These are phyloP conservation scores for Cyberlindnera maclurae DNA, from an alignment of 805 yeast species.

Conservation along the genomic window DNA sequence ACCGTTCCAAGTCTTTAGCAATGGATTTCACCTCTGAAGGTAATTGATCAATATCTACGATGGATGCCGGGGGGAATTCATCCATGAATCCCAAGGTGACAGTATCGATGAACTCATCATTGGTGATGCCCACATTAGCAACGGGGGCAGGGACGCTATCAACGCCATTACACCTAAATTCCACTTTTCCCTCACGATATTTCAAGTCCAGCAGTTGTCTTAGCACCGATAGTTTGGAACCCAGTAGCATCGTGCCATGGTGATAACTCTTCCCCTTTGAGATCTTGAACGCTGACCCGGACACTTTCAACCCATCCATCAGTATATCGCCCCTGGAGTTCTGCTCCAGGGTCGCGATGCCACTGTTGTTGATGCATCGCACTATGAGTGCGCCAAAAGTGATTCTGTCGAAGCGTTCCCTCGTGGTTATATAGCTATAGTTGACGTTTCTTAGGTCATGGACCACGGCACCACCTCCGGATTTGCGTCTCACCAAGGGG, in stretches of 20 bases:
- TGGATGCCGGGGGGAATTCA: slow-evolving; percentile 17
- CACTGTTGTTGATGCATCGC: slow-evolving; percentile 19
- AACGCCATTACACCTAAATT: slow-evolving; percentile 41
- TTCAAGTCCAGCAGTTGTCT: slow-evolving; percentile 46
- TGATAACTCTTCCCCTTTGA: slow-evolving; percentile 80
- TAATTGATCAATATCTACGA: slow-evolving; percentile 20
- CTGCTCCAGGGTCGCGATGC: slow-evolving; percentile 31
- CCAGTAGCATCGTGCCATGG: slow-evolving; percentile 90
- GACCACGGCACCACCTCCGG: slow-evolving; percentile 97
- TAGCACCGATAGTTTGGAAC: slow-evolving; percentile 54
- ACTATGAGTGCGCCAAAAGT: slow-evolving; percentile 32
- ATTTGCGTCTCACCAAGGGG: slow-evolving; percentile 68
- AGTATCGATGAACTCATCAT: slow-evolving; percentile 37
- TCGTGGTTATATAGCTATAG: slow-evolving; percentile 70
- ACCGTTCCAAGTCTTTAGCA: slow-evolving; percentile 38
- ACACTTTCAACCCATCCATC: slow-evolving; percentile 48
- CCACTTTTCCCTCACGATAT: slow-evolving; percentile 33
- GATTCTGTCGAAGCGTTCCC: slow-evolving; percentile 53
- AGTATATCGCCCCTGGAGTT: slow-evolving; percentile 81
- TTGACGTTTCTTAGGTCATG: slow-evolving; percentile 89
- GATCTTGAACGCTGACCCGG: slow-evolving; percentile 91
- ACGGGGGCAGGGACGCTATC: slow-evolving; percentile 81
- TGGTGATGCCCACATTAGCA: slow-evolving; percentile 46
- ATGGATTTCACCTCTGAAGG: slow-evolving; percentile 34
- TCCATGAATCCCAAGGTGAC: slow-evolving; percentile 25